phyloP scores from a whole-genome alignment of 2,329 filamentous ascomycete genomes.

The Lojkania enalia region DNA sequence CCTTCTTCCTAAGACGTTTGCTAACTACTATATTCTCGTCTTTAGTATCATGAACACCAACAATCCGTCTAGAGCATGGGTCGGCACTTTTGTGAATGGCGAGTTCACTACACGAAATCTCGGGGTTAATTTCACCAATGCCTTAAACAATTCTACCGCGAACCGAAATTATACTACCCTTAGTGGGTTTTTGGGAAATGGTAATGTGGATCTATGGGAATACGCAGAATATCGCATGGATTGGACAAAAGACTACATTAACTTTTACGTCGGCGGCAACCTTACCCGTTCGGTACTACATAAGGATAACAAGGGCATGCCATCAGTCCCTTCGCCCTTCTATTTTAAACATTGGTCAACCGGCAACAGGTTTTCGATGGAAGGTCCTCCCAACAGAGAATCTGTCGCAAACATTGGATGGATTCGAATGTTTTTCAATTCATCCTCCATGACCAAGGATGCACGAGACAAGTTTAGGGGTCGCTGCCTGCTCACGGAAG shows the following conservation, averaged over 20 bases:
- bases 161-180: conserved; percentile 47
- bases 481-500: conserved; percentile 33
- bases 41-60: conserved; percentile 53
- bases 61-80: conserved; percentile 42
- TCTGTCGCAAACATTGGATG: conserved; percentile 50
- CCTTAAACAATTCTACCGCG: conserved; percentile 27
- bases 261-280: conserved; percentile 49
- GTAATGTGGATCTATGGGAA: conserved; percentile 46
- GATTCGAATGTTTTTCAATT: conserved; percentile 57
- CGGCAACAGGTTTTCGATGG: conserved; percentile 50
- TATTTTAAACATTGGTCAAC: conserved; percentile 55
- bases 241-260: conserved; percentile 50
- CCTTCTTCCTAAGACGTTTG: no score
- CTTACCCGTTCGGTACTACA: conserved; percentile 39
- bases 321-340: conserved; percentile 48
- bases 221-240: conserved; percentile 54
- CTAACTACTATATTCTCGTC: no score
- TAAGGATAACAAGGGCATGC: conserved; percentile 40
- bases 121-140: conserved; percentile 48
- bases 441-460: conserved; percentile 45
- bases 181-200: conserved; percentile 31
- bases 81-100: conserved; percentile 44
- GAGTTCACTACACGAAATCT: conserved; percentile 44
- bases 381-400: conserved; percentile 49
- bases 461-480: conserved; percentile 30